phyloP scores from a whole-genome alignment of 2,329 filamentous ascomycete genomes.

The Colletotrichum sp. region DNA sequence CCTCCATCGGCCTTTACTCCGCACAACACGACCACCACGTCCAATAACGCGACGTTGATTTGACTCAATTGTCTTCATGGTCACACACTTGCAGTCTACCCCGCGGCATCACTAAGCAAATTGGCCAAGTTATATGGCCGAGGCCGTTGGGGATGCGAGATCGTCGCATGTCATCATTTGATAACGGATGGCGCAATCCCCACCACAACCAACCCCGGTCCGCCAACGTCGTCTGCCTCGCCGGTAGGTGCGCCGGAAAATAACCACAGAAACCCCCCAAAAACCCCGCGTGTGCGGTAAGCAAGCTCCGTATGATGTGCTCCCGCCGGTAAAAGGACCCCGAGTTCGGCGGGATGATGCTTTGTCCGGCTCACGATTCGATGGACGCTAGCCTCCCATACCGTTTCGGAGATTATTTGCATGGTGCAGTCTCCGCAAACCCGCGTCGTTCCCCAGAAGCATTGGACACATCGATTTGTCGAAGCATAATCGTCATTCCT shows the following conservation, averaged over 20 bases:
- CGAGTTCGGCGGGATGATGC: neutral
- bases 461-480: neutral
- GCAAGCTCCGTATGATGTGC: neutral
- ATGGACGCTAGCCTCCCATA: neutral
- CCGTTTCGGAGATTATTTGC: constrained; percentile 1
- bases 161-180: constrained; percentile 21
- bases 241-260: neutral
- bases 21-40: neutral
- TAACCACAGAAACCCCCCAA: neutral
- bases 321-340: neutral
- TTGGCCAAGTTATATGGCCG: neutral
- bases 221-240: neutral
- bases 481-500: constrained; percentile 9
- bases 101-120: neutral
- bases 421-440: neutral
- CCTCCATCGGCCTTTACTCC: neutral
- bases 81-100: neutral
- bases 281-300: neutral
- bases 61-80: neutral
- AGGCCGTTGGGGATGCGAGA: constrained; percentile 1
- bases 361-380: neutral
- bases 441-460: neutral
- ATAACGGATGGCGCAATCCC: constrained; percentile 21
- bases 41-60: constrained; percentile 7
- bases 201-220: neutral